Evolutionary conservation across 352 stramenopile genomes (phyloP).

Genomic region (Peronosclerospora sorghi): DNA sequence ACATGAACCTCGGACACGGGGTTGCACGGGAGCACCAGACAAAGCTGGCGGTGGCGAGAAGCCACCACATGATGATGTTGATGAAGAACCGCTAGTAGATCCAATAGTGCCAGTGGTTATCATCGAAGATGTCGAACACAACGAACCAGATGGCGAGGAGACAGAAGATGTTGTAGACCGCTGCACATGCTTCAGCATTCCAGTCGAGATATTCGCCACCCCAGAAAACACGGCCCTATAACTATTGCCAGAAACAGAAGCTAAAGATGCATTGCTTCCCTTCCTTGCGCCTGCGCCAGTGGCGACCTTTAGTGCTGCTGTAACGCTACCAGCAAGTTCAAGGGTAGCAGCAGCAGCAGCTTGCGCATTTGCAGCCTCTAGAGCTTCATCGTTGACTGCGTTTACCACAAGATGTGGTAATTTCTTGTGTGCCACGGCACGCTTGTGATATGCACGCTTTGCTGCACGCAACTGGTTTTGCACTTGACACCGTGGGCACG

Average conservation of each 20-base stretch:
- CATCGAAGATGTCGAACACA: slow-evolving; percentile 19
- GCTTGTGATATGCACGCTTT: slow-evolving; percentile 75
- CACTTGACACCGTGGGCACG: slow-evolving; percentile 70
- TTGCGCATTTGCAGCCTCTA: slow-evolving; percentile 25
- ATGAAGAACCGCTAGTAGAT: slow-evolving; percentile 22
- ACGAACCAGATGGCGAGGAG: slow-evolving; percentile 12
- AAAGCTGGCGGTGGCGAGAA: slow-evolving; percentile 12
- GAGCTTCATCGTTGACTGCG: slow-evolving; percentile 22
- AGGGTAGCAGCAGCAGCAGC: slow-evolving; percentile 22
- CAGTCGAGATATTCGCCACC: slow-evolving; percentile 12
- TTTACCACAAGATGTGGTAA: slow-evolving; percentile 42
- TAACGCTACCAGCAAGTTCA: slow-evolving; percentile 22
- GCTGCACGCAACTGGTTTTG: slow-evolving; percentile 73
- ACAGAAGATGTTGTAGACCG: slow-evolving; percentile 10
- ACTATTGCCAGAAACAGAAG: slow-evolving; percentile 3
- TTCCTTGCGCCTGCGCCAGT: slow-evolving; percentile 10
- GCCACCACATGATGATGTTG: slow-evolving; percentile 14
- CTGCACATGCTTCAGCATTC: slow-evolving; percentile 17
- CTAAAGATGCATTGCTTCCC: slow-evolving; percentile 1
- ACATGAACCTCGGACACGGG: slow-evolving; percentile 26
- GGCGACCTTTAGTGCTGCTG: slow-evolving; percentile 16
- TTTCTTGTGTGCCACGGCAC: slow-evolving; percentile 73
- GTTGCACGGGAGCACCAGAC: slow-evolving; percentile 19
- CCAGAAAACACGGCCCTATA: slow-evolving; percentile 7
- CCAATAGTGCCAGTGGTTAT: slow-evolving; percentile 14